Evolutionary conservation across 345 rosid species (phyloP).

Genomic region (Abelmoschus esculentus): DNA sequence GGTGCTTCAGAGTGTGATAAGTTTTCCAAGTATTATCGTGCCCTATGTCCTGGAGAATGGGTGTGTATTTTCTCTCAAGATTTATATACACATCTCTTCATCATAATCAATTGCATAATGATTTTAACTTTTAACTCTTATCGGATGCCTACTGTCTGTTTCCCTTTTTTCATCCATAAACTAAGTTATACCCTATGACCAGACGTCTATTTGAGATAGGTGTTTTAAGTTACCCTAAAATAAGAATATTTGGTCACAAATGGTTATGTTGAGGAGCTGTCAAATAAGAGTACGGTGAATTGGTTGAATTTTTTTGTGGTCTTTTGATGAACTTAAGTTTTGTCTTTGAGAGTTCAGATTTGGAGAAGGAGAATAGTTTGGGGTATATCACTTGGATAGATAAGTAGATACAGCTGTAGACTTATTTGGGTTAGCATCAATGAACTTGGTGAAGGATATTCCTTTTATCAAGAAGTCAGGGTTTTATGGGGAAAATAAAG

Average conservation of each 20-base stretch:
- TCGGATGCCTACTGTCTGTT: not conserved
- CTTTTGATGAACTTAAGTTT: not conserved
- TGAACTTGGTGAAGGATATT: not conserved
- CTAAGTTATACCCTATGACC: not conserved
- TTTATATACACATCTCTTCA: not conserved
- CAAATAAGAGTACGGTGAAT: not conserved
- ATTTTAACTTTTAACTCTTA: not conserved
- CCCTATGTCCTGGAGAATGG: conserved; percentile 99
- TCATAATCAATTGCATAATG: not conserved
- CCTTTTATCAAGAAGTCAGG: not conserved
- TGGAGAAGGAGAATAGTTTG: not conserved
- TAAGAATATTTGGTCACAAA: not conserved
- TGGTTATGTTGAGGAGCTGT: not conserved
- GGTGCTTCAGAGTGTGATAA: conserved; percentile 82
- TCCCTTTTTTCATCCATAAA: not conserved
- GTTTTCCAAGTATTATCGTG: conserved; percentile 84
- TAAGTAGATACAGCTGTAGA: not conserved
- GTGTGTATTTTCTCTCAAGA: conserved; percentile 33
- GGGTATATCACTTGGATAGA: not conserved
- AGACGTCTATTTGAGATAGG: not conserved
- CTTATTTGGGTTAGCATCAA: not conserved
- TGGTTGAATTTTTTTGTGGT: not conserved
- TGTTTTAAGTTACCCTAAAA: not conserved
- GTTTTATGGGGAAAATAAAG: not conserved
- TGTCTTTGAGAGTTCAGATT: not conserved